These are phyloP conservation scores for Penicillium sclerotiorum DNA, from an alignment of 2,329 filamentous ascomycete genomes.

Conservation along the genomic window DNA sequence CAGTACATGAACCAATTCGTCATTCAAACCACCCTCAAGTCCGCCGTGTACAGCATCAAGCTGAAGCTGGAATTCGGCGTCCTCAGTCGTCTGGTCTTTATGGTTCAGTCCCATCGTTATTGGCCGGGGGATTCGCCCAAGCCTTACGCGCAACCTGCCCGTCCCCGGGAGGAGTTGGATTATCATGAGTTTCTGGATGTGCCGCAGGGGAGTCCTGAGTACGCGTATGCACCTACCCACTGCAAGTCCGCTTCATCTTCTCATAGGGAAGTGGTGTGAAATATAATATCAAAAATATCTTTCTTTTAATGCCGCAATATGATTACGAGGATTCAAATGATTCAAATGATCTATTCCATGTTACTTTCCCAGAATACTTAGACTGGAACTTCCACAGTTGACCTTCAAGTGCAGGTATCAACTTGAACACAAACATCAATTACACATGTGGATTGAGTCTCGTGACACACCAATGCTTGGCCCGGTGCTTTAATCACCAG, in stretches of 20 bases:
- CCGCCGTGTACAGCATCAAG: constrained; percentile 46
- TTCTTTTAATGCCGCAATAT: neutral
- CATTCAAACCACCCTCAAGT: constrained; percentile 43
- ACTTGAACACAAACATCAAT: no score
- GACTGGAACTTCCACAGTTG: no score
- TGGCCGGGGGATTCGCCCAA: constrained; percentile 5
- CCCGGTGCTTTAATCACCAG: no score
- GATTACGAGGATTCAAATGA: no score
- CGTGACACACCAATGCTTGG: no score
- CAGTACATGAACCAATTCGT: constrained; percentile 41
- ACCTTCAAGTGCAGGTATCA: no score
- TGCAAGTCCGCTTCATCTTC: constrained; percentile 6
- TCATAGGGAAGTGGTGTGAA: constrained; percentile 4
- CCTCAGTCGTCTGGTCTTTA: constrained; percentile 36
- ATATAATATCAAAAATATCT: neutral
- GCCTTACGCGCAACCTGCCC: neutral
- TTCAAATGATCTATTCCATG: no score
- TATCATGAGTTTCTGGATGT: constrained; percentile 8
- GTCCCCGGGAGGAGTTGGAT: constrained; percentile 2
- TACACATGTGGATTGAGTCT: no score
- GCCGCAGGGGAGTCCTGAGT: neutral
- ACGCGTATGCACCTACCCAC: neutral
- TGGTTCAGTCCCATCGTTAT: constrained; percentile 23
- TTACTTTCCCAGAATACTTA: no score
- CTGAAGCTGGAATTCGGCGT: constrained; percentile 48